Conservation (phyloP, 2,329 filamentous ascomycete genomes). For the Scedosporium boydii region DNA sequence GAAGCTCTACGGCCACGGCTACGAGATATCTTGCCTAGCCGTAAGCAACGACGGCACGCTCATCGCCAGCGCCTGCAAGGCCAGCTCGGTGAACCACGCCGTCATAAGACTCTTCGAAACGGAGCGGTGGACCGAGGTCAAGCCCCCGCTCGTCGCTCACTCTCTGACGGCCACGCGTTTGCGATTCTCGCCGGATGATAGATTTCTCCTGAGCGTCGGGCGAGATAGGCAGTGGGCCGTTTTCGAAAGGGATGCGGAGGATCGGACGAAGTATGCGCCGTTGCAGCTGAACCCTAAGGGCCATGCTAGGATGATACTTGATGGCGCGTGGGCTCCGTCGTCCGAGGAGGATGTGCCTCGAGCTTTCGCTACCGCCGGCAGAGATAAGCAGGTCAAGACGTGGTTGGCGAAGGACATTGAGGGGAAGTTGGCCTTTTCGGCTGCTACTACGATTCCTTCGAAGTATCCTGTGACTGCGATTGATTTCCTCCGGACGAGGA, state of each 20-base stretch:
- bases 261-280: conserved; percentile 40
- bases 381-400: conserved; percentile 76
- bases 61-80: conserved; percentile 86
- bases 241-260: conserved; percentile 45
- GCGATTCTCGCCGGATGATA: conserved; percentile 67
- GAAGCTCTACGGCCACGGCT: conserved; percentile 95
- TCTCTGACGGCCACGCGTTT: conserved; percentile 77
- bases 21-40: conserved; percentile 86
- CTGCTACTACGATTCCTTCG: conserved; percentile 42
- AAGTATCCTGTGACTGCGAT: conserved; percentile 60
- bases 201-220: conserved; percentile 74
- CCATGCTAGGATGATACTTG: conserved; percentile 86
- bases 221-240: conserved; percentile 87
- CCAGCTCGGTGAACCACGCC: conserved; percentile 86
- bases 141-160: conserved; percentile 75
- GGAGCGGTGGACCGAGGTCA: conserved; percentile 75
- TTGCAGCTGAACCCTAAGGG: conserved; percentile 67
- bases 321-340: conserved; percentile 70
- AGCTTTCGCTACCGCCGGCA: conserved; percentile 76
- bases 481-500: conserved; percentile 44
- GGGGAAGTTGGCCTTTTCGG: conserved; percentile 33
- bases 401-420: conserved; percentile 40
- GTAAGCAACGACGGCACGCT: conserved; percentile 64
- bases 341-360: conserved; percentile 23
- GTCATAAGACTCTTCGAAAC: conserved; percentile 90